Evolutionary conservation across 2,329 filamentous ascomycete genomes (phyloP), one percentile per base, ranked within the genome.

Genomic region (Fusarium brevicatenulatum): DNA sequence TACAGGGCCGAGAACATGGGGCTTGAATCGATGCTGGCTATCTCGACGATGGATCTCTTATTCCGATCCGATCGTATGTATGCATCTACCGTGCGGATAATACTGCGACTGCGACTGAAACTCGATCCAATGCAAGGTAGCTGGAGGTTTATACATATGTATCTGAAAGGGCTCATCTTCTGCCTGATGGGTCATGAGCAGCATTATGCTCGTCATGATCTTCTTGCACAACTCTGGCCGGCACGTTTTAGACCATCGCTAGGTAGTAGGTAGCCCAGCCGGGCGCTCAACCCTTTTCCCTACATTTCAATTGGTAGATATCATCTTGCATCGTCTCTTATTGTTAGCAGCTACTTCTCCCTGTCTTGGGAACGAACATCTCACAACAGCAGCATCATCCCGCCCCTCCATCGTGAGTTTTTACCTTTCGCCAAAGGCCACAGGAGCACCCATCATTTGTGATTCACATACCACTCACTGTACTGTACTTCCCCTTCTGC

Each of bases 311-410:
- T 50, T 30, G 18, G 9, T 19, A 37, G 15, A 9, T 36, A 36
- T 43, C 55, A 57, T 66, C 9, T 37, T 37, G 18, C 39, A 50
- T 30, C 21, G 21, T 30, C 25, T 61, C 32, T 43, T 15, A 34
- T 37, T 46, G 42, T 37, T 43, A 43, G 60, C 40, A 43, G 60
- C 40, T 28, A 30, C 59, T 32, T 61, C 54, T 57, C 62, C 39
- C 58, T 47, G 36, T 44, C 47, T 54, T 40, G n/a, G n/a, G 46
- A 58, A 61, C 34, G 39, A 47, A 39, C 18, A 50, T 66, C 66
- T 70, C 66, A 58, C 52, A 49, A 57, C 60, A 69, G 36, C 52
- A 69, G 43, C 70, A 72, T 70, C 70, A 72, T 72, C 70, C 66
- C 60, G 70, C 56, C 60, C 60, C 70, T 43, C 70, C 65, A 44